Percentiles rank a stretch among this genome's conserved stretches.
phyloP scores from a whole-genome alignment of 164 flowering plant genomes.

The Vitis labrusca region DNA sequence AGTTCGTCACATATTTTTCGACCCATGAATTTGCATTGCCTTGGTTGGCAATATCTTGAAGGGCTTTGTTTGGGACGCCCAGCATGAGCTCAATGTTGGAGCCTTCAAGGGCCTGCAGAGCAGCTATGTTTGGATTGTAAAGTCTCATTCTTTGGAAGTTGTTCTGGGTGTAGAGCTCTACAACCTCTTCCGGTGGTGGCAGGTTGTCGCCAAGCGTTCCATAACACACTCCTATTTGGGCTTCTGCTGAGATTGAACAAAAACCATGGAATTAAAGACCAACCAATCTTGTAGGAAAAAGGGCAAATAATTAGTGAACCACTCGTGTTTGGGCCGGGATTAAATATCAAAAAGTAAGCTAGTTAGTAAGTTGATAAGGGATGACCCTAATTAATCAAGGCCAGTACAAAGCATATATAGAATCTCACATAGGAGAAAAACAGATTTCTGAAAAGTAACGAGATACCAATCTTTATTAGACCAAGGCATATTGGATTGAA shows the following conservation, averaged over 20 bases:
- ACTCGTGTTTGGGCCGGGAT: no score
- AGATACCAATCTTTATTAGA: no score
- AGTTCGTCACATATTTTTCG: conserved; percentile 13
- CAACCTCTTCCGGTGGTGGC: conserved; percentile 10
- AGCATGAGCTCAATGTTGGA: conserved; percentile 22
- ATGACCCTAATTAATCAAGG: no score
- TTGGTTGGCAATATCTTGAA: conserved; percentile 12
- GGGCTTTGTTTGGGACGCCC: conserved; percentile 17
- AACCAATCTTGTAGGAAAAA: neutral
- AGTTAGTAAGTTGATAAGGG: no score
- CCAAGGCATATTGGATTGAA: no score
- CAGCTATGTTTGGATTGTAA: conserved; percentile 15
- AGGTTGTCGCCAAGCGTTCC: conserved; percentile 16
- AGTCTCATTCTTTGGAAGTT: conserved; percentile 18
- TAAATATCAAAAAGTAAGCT: no score
- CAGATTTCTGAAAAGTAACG: no score
- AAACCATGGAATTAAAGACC: no score
- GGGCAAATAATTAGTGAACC: no score
- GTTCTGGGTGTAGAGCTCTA: conserved; percentile 16
- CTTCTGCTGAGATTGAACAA: neutral
- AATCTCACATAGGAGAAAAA: no score
- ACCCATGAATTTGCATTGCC: conserved; percentile 26
- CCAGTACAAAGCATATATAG: no score
- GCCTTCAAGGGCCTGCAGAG: conserved; percentile 26
- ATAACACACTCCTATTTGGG: conserved; percentile 18